Base-by-base conservation (phyloP, 2,329 filamentous ascomycete genomes). In the Monosporascus cannonballus region DNA sequence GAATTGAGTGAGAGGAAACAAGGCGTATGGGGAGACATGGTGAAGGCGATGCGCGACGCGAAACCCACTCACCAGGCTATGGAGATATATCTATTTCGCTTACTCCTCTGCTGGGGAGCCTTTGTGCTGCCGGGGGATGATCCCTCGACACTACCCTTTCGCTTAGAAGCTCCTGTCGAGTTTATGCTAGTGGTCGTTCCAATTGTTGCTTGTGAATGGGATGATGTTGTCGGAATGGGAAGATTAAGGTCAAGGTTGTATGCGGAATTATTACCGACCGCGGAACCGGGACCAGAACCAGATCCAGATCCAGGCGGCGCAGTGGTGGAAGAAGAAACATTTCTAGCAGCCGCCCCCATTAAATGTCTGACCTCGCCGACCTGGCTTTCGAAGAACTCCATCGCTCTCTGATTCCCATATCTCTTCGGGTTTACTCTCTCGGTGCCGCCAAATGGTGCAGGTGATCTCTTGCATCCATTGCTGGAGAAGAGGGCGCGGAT, bases 61-160 rank as follows among this genome's bases (percentile, higher is more conserved):
- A 34, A 41, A 44, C 53, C 48, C 24, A 65, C 78, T 70, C 69
- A 82, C 80, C 80, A 84, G 42, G 80, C 80, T 57, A 84, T 82
- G 14, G 80, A 83, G 53, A 83, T 84, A 59, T 84, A 84, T 75
- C 81, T 70, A 58, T 84, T 84, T 54, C 81, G 76, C 65, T 84
- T 84, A 66, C 78, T 83, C 59, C 80, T 70, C 67, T 80, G 80
- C 52, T 66, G 64, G 17, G 60, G 53, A 7, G 51, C 49, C 9
- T 53, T 57, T 24, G 37, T 39, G 27, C 27, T 22, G 41, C 44
- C 48, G 15, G 47, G 37, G 11, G 58, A 59, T 9, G 61, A 61
- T 17, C 61, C 64, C 5, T 64, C 65, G 36, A 46, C 50, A 24
- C 56, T 60, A 22, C 51, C 58, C 52, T 67, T 67, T 49, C 65